phyloP scores from a whole-genome alignment of 148 eudicot genomes.

The Heliosperma pusillum region DNA sequence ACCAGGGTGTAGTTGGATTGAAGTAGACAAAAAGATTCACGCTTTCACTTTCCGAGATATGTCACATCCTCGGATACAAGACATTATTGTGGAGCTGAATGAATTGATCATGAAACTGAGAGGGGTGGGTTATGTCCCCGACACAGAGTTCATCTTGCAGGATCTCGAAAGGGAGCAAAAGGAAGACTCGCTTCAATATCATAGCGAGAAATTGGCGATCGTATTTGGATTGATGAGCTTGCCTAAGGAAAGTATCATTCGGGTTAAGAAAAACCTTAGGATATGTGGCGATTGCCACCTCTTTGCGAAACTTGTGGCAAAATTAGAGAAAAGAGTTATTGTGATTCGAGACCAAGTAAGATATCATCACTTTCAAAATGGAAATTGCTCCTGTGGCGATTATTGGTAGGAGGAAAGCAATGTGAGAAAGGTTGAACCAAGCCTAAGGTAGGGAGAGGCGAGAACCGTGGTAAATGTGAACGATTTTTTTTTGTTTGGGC shows the following conservation, averaged over 20 bases:
- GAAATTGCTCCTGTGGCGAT: constrained; percentile 43
- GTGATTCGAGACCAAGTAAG: constrained; percentile 44
- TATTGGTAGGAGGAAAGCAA: constrained; percentile 29
- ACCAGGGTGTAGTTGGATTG: constrained; percentile 58
- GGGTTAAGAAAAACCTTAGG: constrained; percentile 42
- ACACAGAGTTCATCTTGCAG: constrained; percentile 40
- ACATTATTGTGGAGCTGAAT: constrained; percentile 29
- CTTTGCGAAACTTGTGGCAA: constrained; percentile 41
- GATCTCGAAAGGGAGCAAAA: constrained; percentile 49
- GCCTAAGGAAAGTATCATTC: constrained; percentile 29
- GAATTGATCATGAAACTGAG: constrained; percentile 32
- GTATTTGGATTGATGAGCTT: constrained; percentile 37
- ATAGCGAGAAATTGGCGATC: constrained; percentile 51
- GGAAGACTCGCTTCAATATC: constrained; percentile 46
- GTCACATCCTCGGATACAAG: constrained; percentile 38
- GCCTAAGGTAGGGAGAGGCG: neutral
- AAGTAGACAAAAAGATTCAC: constrained; percentile 40
- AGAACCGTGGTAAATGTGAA: neutral
- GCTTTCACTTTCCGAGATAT: constrained; percentile 35
- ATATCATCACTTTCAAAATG: constrained; percentile 46
- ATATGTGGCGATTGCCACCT: constrained; percentile 51
- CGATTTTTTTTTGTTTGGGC: neutral
- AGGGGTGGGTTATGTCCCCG: constrained; percentile 41
- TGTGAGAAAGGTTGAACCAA: neutral
- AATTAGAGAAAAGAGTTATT: constrained; percentile 31